Evolutionary conservation across 805 yeast genomes (phyloP), one percentile per base, ranked within the genome.

Genomic region (Pichia scutulata): DNA sequence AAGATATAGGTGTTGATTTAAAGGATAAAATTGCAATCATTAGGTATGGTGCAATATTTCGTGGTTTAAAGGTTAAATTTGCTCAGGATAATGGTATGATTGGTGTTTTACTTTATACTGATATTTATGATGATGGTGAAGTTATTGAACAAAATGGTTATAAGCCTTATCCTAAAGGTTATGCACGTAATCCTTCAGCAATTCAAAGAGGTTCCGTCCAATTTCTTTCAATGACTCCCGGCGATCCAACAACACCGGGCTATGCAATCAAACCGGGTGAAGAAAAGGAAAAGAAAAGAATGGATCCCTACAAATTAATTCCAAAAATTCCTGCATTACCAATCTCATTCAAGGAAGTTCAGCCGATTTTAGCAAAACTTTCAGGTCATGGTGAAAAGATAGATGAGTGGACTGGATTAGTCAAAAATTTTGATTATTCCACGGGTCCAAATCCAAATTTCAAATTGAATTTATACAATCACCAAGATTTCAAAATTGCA

Each of bases 201-300:
- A 82, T 86, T 28, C 90, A 86, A 68, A 73, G 93, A 57, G 93
- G 93, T 1, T 80, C 87, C 41, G 86, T 82, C 5, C 80, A 77
- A 63, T 85, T 76, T 60, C 66, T 84, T 30, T 74, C 85, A 5
- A 64, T 63, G 44, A 68, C 72, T 4, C 89, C 90, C 1, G 93
- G 93, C 33, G 93, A 85, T 60, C 93, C 93, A 18, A 77, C 89
- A 0, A 80, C 89, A 1, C 89, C 89, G 1, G 87, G 85, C 2
- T 77, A 73, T 55, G 77, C 85, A 6, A 76, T 81, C 36, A 76
- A 73, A 44, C 79, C 86, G n/a, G 78, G 76, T 44, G 76, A 76
- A 5, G 75, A 70, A 16, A 74, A 73, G 41, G 75, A 70, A n/a
- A 74, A 73, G 43, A 66, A 73, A 23, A 70, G 85, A 48, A 63